phyloP scores from a whole-genome alignment of 2,329 filamentous ascomycete genomes.

The Pseudogymnoascus sp. region DNA sequence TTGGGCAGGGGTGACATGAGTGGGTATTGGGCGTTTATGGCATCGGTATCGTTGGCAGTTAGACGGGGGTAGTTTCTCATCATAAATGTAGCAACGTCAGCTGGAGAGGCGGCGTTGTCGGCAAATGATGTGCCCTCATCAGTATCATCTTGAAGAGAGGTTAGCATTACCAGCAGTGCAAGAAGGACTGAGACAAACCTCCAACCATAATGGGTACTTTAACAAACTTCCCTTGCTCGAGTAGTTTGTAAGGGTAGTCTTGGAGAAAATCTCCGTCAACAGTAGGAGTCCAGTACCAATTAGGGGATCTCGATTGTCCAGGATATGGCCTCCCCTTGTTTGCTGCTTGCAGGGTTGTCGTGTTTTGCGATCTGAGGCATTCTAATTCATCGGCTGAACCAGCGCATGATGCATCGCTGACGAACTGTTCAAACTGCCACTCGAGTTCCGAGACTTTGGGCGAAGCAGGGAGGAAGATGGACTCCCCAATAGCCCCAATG shows the following conservation, averaged over 20 bases:
- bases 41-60: constrained; percentile 21
- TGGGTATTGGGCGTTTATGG: constrained; percentile 29
- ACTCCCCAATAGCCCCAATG: constrained; percentile 29
- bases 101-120: constrained; percentile 29
- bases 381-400: constrained; percentile 24
- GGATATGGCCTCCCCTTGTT: constrained; percentile 33
- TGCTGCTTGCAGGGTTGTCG: constrained; percentile 32
- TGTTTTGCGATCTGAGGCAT: constrained; percentile 33
- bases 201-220: constrained; percentile 37
- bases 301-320: constrained; percentile 26
- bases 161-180: neutral
- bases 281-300: constrained; percentile 37
- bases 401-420: constrained; percentile 29
- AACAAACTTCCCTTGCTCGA: constrained; percentile 32
- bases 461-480: constrained; percentile 33
- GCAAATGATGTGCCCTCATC: constrained; percentile 54
- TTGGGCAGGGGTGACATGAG: constrained; percentile 25
- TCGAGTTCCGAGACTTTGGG: constrained; percentile 32
- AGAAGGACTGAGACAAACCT: constrained; percentile 14
- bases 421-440: constrained; percentile 35
- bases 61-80: constrained; percentile 32
- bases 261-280: constrained; percentile 36
- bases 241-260: constrained; percentile 33
- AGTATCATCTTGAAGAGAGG: constrained; percentile 30
- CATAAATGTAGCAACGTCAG: constrained; percentile 31